Evolutionary conservation across 140 eudicot genomes (phyloP), one percentile per base, ranked within the genome.

Genomic region (Stevia rebaudiana): DNA sequence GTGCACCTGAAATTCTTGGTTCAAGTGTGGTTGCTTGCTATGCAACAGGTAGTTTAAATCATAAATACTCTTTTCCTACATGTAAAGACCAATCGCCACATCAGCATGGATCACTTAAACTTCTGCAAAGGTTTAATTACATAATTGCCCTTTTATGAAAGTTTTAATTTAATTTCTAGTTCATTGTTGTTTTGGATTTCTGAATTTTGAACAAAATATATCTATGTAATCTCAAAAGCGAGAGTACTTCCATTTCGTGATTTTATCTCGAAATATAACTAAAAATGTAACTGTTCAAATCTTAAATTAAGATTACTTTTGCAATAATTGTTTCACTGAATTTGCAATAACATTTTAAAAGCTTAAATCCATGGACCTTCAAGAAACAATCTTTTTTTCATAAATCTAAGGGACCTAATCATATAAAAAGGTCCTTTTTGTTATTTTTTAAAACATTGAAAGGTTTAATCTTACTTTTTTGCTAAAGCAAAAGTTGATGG

Each of bases 1-100:
- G 86, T 23, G 78, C 86, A 50, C 68, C 51, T 68, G 97, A 90
- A 76, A 82, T 86, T 31, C 55, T 84, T 71, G 97, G 94, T 78
- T 94, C 95, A 6, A 79, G 82, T 61, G 81, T 77, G 12, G 90
- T 84, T 69, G 88, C 94, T 65, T 90, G 97, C 69, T 78, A 76
- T 77, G 67, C 78, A 51, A 63, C 76, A 4, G 86, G 83, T 39
- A 58, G 50, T 64, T 51, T 16, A 50, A 62, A 59, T 30, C 47
- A 70, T 50, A 78, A 71, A 41, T 39, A 75, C 69, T 48, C 81
- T 42, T 64, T 86, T 54, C 76, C 88, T 31, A 74, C 94, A 59
- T 90, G 97, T 74, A 61, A 71, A 71, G 74, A 69, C 69, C 79
- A 72, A 44, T 61, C 69, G 3, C 18, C 54, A 40, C 61, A 33